Conservation (phyloP, 768 basidiomycete species). For the Rhizopogon vulgaris region DNA sequence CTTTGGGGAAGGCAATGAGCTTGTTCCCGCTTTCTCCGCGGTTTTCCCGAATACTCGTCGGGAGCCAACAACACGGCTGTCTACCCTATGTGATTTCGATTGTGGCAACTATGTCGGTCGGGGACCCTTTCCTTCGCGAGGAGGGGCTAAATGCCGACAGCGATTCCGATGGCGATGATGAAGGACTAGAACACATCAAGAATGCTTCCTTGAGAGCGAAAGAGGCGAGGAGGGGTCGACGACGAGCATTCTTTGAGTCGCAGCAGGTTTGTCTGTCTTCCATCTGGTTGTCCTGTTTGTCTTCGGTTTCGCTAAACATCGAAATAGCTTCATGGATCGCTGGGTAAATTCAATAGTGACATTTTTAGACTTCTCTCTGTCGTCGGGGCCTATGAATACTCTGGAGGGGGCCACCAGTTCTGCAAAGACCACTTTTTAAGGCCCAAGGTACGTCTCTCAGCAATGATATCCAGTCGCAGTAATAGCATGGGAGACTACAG, state of each 20-base stretch:
- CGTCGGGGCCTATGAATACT: slow-evolving; percentile 95
- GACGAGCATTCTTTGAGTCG: slow-evolving; percentile 77
- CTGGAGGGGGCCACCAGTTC: slow-evolving; percentile 73
- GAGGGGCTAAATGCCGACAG: slow-evolving; percentile 49
- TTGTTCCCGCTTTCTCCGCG: slow-evolving; percentile 91
- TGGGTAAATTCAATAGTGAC: slow-evolving; percentile 81
- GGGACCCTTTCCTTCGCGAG: slow-evolving; percentile 92
- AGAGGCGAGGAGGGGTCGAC: slow-evolving; percentile 51
- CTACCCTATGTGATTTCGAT: slow-evolving; percentile 88
- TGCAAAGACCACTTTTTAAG: slow-evolving; percentile 88
- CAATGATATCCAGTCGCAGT: background rate
- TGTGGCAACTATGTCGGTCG: slow-evolving; percentile 88
- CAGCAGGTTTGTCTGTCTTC: slow-evolving; percentile 54
- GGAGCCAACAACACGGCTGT: slow-evolving; percentile 80
- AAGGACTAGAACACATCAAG: slow-evolving; percentile 38
- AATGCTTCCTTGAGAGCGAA: slow-evolving; percentile 44
- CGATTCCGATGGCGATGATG: slow-evolving; percentile 31
- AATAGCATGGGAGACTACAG: slow-evolving; percentile 32
- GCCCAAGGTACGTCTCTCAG: slow-evolving; percentile 56
- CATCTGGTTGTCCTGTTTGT: background rate
- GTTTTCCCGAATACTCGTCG: slow-evolving; percentile 93
- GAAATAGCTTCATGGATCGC: slow-evolving; percentile 62
- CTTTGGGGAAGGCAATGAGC: slow-evolving; percentile 88
- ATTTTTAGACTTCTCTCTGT: slow-evolving; percentile 84
- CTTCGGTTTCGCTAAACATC: background rate